A percentile compares a stretch with the other conserved stretches of the same genome.
Evolutionary conservation across 2,329 filamentous ascomycete species (phyloP).

Genomic region (Aspergillus pseudonomiae): DNA sequence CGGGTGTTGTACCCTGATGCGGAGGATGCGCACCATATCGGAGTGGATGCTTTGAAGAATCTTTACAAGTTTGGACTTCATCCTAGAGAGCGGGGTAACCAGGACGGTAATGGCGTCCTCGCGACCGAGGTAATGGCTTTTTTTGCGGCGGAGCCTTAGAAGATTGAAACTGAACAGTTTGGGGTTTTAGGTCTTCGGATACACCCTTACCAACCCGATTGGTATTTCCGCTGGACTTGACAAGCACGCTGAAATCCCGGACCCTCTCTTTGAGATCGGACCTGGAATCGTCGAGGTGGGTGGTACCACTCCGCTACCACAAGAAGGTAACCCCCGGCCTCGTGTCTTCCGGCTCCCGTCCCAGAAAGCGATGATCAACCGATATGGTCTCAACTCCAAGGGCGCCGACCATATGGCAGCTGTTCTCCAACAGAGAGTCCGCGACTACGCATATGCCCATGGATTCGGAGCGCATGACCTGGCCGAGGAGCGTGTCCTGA

Average conservation of each 20-base stretch:
- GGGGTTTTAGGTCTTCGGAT: conserved; percentile 67
- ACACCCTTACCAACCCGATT: conserved; percentile 78
- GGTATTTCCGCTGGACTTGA: conserved; percentile 95
- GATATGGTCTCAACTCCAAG: conserved; percentile 91
- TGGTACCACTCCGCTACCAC: conserved; percentile 83
- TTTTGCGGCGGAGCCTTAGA: neutral
- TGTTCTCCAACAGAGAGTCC: conserved; percentile 74
- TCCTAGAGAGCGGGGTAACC: conserved; percentile 75
- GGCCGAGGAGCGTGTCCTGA: conserved; percentile 71
- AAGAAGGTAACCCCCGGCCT: conserved; percentile 83
- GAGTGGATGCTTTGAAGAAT: conserved; percentile 70
- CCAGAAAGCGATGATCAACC: conserved; percentile 87
- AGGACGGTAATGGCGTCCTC: conserved; percentile 57
- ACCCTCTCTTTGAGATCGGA: conserved; percentile 80
- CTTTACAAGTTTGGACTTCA: conserved; percentile 76
- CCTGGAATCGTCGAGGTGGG: conserved; percentile 89
- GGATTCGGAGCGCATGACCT: conserved; percentile 67
- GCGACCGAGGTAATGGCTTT: conserved; percentile 50
- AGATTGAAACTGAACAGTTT: neutral
- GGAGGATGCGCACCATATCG: conserved; percentile 88
- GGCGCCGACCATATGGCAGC: conserved; percentile 87
- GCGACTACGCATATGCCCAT: conserved; percentile 71
- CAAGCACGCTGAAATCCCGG: conserved; percentile 88
- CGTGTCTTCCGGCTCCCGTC: conserved; percentile 84
- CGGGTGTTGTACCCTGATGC: conserved; percentile 48